phyloP scores from a whole-genome alignment of 805 yeast species.

The Grigorovia transvaalensis region DNA sequence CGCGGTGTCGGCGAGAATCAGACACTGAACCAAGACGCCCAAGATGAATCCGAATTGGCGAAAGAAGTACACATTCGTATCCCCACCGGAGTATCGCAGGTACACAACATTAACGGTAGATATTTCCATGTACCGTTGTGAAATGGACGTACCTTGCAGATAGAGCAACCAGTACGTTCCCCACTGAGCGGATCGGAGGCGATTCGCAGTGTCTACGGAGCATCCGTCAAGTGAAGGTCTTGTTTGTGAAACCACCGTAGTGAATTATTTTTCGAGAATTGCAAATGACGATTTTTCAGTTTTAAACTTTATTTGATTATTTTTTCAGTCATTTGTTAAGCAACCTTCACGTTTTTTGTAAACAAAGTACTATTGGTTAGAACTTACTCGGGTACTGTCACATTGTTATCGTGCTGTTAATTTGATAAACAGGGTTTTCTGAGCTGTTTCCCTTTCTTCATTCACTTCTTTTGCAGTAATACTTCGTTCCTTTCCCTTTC shows the following conservation, averaged over 20 bases:
- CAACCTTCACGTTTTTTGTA: not conserved
- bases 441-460: not conserved
- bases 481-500: not conserved
- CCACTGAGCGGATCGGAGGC: not conserved
- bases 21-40: not conserved
- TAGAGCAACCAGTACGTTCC: too few relatives aligned
- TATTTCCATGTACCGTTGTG: slow-evolving; percentile 18
- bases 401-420: not conserved
- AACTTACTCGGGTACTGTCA: not conserved
- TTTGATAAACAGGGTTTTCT: not conserved
- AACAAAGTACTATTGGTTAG: not conserved
- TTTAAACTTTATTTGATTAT: not conserved
- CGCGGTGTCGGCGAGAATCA: not conserved
- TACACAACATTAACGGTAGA: slow-evolving; percentile 34
- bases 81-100: slow-evolving; percentile 31
- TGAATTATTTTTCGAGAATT: not conserved
- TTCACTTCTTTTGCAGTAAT: not conserved
- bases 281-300: not conserved
- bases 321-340: not conserved
- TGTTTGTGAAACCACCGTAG: not conserved
- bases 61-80: slow-evolving; percentile 34
- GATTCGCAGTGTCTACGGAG: not conserved
- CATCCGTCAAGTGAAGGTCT: not conserved
- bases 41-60: slow-evolving; percentile 7
- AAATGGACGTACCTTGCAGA: not conserved